A percentile compares a stretch with the other conserved stretches of the same genome.
These are phyloP conservation scores for Lentinus brumalis DNA, from an alignment of 768 basidiomycete genomes.

Conservation along the genomic window DNA sequence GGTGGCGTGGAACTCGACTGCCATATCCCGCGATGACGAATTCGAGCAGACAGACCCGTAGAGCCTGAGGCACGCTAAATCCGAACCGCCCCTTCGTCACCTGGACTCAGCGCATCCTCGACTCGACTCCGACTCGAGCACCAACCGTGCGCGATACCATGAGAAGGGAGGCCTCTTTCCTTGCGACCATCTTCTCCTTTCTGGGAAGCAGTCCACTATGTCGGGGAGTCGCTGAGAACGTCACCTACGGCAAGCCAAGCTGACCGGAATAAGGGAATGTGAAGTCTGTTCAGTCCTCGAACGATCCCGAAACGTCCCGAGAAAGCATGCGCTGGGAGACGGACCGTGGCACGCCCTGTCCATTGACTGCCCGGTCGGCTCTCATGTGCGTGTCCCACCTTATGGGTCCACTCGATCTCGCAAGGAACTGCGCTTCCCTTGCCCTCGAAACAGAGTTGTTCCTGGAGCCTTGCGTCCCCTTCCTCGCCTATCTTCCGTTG, in stretches of 20 bases:
- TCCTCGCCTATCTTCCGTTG: constrained; percentile 15
- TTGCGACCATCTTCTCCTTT: constrained; percentile 20
- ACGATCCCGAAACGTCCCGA: constrained; percentile 21
- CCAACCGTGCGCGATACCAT: constrained; percentile 14
- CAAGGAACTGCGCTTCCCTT: constrained; percentile 23
- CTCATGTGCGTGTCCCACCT: constrained; percentile 17
- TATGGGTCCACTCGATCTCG: constrained; percentile 19
- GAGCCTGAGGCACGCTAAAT: constrained; percentile 17
- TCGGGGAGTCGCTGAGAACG: constrained; percentile 21
- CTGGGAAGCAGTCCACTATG: constrained; percentile 12
- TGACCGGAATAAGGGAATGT: constrained; percentile 22
- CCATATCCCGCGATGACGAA: constrained; percentile 1
- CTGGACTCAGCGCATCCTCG: background rate
- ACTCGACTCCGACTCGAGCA: constrained; percentile 17
- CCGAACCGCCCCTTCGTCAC: constrained; percentile 9
- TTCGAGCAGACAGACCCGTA: constrained; percentile 12
- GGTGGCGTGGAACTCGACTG: constrained; percentile 12
- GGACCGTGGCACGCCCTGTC: constrained; percentile 16
- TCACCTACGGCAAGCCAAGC: constrained; percentile 19
- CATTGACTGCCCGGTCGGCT: constrained; percentile 18
- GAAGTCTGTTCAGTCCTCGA: constrained; percentile 21
- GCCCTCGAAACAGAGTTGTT: constrained; percentile 28
- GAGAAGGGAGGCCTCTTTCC: constrained; percentile 9
- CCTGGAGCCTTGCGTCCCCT: constrained; percentile 15
- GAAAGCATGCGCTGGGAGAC: constrained; percentile 17